A percentile compares a stretch with the other conserved stretches of the same genome.
Conservation (phyloP, 75 land plant genomes). For the Pinus tabuliformis region DNA sequence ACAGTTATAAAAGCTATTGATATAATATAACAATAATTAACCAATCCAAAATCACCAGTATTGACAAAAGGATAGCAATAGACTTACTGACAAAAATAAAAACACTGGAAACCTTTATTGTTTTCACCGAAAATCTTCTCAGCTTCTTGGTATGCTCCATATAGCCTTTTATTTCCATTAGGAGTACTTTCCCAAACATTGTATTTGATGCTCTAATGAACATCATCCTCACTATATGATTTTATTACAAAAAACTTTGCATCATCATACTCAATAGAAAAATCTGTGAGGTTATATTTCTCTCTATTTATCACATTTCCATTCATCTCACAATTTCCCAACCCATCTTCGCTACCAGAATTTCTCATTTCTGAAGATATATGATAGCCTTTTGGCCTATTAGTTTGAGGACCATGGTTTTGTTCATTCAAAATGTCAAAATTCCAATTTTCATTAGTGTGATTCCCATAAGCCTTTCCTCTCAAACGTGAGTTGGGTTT, state of each 20-base stretch:
- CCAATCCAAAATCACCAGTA: neutral
- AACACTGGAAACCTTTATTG: conserved; percentile 21
- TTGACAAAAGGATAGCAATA: neutral
- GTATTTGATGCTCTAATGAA: conserved; percentile 30
- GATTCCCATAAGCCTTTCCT: conserved; percentile 36
- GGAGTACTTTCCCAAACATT: conserved; percentile 35
- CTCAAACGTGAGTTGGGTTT: conserved; percentile 61
- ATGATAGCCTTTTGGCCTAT: conserved; percentile 50
- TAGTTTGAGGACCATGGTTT: conserved; percentile 86
- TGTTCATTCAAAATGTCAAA: conserved; percentile 82
- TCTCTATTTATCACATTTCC: conserved; percentile 29
- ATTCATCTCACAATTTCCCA: conserved; percentile 22
- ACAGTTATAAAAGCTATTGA: neutral
- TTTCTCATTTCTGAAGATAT: conserved; percentile 25
- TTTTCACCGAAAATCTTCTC: conserved; percentile 1
- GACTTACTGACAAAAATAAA: conserved; percentile 29
- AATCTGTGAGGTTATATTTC: conserved; percentile 34
- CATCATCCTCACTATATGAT: conserved; percentile 38
- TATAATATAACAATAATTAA: neutral
- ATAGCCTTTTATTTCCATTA: conserved; percentile 27
- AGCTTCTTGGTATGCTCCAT: conserved; percentile 25
- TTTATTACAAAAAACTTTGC: conserved; percentile 33
- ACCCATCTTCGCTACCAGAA: conserved; percentile 34
- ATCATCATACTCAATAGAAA: conserved; percentile 19
- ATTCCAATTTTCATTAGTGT: conserved; percentile 58